Conservation (phyloP, 179 eudicot genomes). For the Carnegiea gigantea region DNA sequence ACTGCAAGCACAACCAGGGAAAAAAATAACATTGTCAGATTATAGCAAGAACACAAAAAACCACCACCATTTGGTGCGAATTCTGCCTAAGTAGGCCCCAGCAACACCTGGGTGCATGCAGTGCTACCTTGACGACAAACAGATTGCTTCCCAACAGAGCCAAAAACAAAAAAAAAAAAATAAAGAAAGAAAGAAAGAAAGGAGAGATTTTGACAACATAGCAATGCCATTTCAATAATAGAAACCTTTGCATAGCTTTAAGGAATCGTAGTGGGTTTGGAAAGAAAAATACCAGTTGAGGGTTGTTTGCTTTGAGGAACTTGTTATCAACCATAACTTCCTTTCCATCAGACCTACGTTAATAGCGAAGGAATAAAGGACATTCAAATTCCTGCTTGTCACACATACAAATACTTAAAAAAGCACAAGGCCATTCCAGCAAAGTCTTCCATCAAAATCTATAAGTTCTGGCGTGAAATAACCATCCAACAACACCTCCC, state of each 20-base stretch:
- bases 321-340: conserved; percentile 86
- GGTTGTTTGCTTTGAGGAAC: conserved; percentile 80
- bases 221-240: background rate
- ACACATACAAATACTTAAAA: background rate
- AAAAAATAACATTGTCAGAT: background rate
- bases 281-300: conserved; percentile 60
- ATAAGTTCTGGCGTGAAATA: background rate
- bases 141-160: background rate
- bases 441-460: no score
- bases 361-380: background rate
- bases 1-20: background rate
- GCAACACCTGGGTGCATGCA: background rate
- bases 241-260: background rate
- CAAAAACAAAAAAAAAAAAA: no score
- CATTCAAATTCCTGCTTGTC: conserved; percentile 6
- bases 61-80: background rate
- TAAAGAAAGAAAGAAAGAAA: no score
- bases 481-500: background rate
- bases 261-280: background rate
- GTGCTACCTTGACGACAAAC: background rate
- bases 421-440: no score
- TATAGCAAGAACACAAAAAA: background rate
- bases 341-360: conserved; percentile 80
- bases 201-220: background rate
- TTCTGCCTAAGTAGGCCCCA: background rate